A percentile compares a stretch with the other conserved stretches of the same genome.
Evolutionary conservation across 2,329 filamentous ascomycete species (phyloP).

Genomic region (Aureobasidium sp.): DNA sequence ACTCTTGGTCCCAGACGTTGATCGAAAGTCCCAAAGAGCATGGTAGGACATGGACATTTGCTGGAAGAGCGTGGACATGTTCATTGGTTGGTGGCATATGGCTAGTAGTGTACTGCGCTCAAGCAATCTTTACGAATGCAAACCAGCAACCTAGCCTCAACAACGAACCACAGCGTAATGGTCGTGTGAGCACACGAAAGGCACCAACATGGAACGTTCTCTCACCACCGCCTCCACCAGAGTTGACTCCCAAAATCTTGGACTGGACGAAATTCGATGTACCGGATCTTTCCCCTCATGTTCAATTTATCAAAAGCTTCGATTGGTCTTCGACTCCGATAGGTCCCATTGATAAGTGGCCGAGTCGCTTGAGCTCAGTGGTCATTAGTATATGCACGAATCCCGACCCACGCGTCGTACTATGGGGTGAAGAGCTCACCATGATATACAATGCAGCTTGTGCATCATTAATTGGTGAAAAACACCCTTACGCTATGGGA

Average conservation of each 20-base stretch:
- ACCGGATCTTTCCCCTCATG: constrained; percentile 21
- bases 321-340: constrained; percentile 26
- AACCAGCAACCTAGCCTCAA: not conserved
- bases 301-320: constrained; percentile 23
- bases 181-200: not conserved
- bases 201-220: not conserved
- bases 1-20: not conserved
- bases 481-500: constrained; percentile 23
- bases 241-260: not conserved
- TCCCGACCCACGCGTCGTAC: constrained; percentile 25
- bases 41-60: not conserved
- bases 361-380: constrained; percentile 21
- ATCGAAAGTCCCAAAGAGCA: not conserved
- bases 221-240: not conserved
- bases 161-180: not conserved
- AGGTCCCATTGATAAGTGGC: constrained; percentile 26
- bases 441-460: constrained; percentile 31
- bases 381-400: constrained; percentile 26
- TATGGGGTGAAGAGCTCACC: constrained; percentile 27
- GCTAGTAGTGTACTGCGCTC: constrained; percentile 14
- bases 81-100: not conserved
- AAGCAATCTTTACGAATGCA: not conserved
- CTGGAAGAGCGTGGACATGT: constrained; percentile 11
- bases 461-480: constrained; percentile 25
- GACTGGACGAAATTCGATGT: constrained; percentile 26